A percentile compares a stretch with the other conserved stretches of the same genome.
phyloP scores from a whole-genome alignment of 1,284 basidiomycete genomes.

The Papiliotrema fonsecae region DNA sequence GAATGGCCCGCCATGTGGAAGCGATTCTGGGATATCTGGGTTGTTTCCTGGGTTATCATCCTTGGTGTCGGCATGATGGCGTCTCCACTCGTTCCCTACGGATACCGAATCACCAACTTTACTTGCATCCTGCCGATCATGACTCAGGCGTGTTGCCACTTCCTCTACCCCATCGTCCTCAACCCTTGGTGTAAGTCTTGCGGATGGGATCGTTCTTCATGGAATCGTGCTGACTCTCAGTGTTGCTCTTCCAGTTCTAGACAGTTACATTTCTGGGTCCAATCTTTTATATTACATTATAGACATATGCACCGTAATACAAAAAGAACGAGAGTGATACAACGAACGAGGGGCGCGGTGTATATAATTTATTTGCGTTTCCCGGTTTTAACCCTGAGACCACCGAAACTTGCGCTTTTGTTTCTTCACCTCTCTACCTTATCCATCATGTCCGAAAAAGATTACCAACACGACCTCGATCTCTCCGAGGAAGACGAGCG shows the following conservation, averaged over 20 bases:
- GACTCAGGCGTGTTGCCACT: slow-evolving; percentile 33
- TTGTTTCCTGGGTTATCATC: slow-evolving; percentile 36
- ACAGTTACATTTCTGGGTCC: too few species aligned
- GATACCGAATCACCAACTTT: slow-evolving; percentile 40
- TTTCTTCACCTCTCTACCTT: not conserved
- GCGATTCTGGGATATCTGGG: slow-evolving; percentile 57
- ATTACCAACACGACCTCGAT: slow-evolving; percentile 11
- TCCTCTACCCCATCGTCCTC: slow-evolving; percentile 36
- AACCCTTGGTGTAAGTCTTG: slow-evolving; percentile 32
- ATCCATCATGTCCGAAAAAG: slow-evolving; percentile 5
- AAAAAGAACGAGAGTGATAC: too few species aligned
- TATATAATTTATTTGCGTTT: too few species aligned
- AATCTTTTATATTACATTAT: too few species aligned
- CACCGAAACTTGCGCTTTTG: too few species aligned
- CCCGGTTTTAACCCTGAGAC: too few species aligned
- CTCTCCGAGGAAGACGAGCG: slow-evolving; percentile 55
- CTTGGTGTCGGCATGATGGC: slow-evolving; percentile 34
- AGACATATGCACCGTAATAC: too few species aligned
- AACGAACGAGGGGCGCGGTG: too few species aligned
- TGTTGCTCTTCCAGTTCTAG: slow-evolving; percentile 37
- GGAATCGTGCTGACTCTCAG: slow-evolving; percentile 12
- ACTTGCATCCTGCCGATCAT: slow-evolving; percentile 38
- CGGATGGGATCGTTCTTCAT: not conserved
- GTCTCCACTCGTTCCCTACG: slow-evolving; percentile 27
- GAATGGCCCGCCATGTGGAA: slow-evolving; percentile 76